Evolutionary conservation across 257 asterid genomes (phyloP).

Genomic region (Ilex asprella): DNA sequence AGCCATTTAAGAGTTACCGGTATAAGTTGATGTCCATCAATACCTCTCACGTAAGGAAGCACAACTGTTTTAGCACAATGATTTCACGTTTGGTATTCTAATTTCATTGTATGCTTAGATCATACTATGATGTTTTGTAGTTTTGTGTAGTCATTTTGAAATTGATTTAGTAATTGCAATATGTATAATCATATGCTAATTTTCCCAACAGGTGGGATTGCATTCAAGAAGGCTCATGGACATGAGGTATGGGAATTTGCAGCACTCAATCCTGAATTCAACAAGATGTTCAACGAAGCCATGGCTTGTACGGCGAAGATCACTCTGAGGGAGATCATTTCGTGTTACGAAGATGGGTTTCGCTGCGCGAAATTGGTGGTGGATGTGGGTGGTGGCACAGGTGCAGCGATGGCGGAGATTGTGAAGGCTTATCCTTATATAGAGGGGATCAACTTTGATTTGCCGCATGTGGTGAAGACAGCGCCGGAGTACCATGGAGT

Average conservation of each 20-base stretch:
- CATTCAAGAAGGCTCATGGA: constrained; percentile 11
- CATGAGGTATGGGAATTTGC: constrained; percentile 5
- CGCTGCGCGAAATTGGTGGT: not conserved
- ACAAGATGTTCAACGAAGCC: constrained; percentile 1
- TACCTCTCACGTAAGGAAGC: too few species aligned
- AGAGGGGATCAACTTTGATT: constrained; percentile 9
- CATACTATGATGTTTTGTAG: too few species aligned
- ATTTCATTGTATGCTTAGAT: too few species aligned
- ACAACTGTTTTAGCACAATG: too few species aligned
- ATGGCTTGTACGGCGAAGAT: not conserved
- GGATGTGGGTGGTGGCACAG: constrained; percentile 11
- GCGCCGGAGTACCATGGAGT: constrained; percentile 2
- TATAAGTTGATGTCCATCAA: too few species aligned
- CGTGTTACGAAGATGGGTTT: constrained; percentile 1
- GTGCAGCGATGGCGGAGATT: constrained; percentile 3
- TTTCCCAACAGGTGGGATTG: not conserved
- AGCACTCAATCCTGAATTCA: not conserved
- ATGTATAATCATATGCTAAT: too few species aligned
- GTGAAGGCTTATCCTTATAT: constrained; percentile 3
- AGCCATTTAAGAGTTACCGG: too few species aligned
- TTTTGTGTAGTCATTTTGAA: too few species aligned
- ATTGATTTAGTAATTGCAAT: too few species aligned
- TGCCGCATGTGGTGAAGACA: constrained; percentile 11
- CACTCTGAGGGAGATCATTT: constrained; percentile 3
- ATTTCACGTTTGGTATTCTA: too few species aligned